These are phyloP conservation scores for Holtermannia corniformis DNA, from an alignment of 768 basidiomycete genomes.

Conservation along the genomic window DNA sequence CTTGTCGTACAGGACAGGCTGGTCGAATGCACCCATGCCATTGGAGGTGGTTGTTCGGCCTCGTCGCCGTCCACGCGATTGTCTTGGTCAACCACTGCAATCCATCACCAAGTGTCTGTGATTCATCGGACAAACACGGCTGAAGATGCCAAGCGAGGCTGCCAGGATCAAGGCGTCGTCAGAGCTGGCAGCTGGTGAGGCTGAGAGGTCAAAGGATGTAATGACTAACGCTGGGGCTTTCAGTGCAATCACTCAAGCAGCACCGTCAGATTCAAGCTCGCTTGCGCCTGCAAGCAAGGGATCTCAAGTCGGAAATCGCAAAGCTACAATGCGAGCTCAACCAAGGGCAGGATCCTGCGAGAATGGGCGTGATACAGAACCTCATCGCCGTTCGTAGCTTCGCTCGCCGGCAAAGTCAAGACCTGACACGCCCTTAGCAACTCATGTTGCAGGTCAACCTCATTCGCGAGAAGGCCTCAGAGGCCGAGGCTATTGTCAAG, in stretches of 20 bases:
- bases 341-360: slow-evolving; percentile 71
- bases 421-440: too few species aligned
- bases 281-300: slow-evolving; percentile 59
- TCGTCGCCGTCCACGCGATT: too few species aligned
- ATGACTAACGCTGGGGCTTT: too few species aligned
- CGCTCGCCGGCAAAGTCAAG: not conserved
- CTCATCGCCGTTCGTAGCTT: slow-evolving; percentile 71
- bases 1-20: slow-evolving; percentile 28
- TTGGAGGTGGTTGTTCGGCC: not conserved
- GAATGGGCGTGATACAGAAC: slow-evolving; percentile 85
- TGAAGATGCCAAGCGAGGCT: not conserved
- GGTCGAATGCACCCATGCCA: slow-evolving; percentile 33
- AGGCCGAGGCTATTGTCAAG: slow-evolving; percentile 90
- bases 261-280: slow-evolving; percentile 61
- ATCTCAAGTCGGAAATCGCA: slow-evolving; percentile 64
- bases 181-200: not conserved
- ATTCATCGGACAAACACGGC: not conserved
- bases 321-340: slow-evolving; percentile 57
- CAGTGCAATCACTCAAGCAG: slow-evolving; percentile 55
- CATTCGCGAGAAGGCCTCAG: slow-evolving; percentile 91
- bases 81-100: too few species aligned
- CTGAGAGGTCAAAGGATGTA: not conserved
- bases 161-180: not conserved
- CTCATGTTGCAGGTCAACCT: slow-evolving; percentile 89
- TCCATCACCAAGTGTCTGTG: too few species aligned